Conservation (phyloP, 345 rosid genomes). For the Psidium friedrichsthalianum region DNA sequence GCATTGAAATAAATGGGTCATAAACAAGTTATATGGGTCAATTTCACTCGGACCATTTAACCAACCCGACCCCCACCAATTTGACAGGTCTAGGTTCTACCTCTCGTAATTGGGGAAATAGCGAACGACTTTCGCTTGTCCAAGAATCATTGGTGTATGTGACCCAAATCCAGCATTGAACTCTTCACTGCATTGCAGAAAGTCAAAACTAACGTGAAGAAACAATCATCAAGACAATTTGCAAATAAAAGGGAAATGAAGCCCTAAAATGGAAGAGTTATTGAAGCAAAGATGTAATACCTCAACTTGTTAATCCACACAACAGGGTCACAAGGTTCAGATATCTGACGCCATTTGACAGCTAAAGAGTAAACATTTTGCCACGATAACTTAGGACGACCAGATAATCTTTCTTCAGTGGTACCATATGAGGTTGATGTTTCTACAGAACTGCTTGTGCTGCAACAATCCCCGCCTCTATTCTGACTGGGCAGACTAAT, state of each 20-base stretch:
- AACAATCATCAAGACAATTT: not conserved
- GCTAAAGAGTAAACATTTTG: slow-evolving; percentile 75
- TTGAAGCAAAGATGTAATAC: slow-evolving; percentile 10
- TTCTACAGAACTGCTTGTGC: slow-evolving; percentile 71
- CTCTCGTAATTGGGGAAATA: slow-evolving; percentile 72
- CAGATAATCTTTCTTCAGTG: slow-evolving; percentile 55
- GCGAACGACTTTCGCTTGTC: slow-evolving; percentile 85
- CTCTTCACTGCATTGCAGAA: slow-evolving; percentile 53
- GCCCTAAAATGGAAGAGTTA: not conserved
- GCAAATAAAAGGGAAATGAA: not conserved
- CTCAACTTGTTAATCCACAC: slow-evolving; percentile 95
- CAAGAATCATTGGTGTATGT: slow-evolving; percentile 84
- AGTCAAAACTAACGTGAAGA: not conserved
- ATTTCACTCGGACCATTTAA: no score
- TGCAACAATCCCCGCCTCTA: slow-evolving; percentile 93
- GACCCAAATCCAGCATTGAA: slow-evolving; percentile 96
- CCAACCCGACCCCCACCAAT: no score
- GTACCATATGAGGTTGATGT: slow-evolving; percentile 49
- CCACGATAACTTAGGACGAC: slow-evolving; percentile 61
- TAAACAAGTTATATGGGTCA: no score
- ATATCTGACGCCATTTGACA: slow-evolving; percentile 96
- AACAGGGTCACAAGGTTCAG: slow-evolving; percentile 98
- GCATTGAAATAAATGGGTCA: no score
- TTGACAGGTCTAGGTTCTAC: slow-evolving; percentile 14
- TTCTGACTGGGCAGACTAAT: slow-evolving; percentile 67